A percentile compares a stretch with the other conserved stretches of the same genome.
phyloP scores from a whole-genome alignment of 192 early-diverging fungal genomes.

The Dissophora ornata region DNA sequence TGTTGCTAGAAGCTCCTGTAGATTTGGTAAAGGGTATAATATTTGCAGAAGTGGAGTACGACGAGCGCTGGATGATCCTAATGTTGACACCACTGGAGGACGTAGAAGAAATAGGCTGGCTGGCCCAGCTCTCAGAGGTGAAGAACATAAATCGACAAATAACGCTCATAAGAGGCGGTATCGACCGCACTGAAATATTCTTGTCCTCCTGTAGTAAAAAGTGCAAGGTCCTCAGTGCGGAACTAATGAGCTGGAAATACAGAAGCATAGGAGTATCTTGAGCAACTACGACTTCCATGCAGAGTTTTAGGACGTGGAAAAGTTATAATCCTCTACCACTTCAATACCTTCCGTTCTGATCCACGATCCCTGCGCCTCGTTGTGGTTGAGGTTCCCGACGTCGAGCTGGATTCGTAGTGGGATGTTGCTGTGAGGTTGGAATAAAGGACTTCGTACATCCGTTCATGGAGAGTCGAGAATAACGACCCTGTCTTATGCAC shows the following conservation, averaged over 20 bases:
- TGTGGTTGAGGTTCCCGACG: not conserved
- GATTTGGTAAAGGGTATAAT: conserved; percentile 4
- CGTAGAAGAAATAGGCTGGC: not conserved
- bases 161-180: conserved; percentile 59
- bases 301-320: too few relatives aligned
- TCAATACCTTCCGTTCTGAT: conserved; percentile 37
- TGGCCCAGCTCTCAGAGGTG: conserved; percentile 37
- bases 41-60: conserved; percentile 12
- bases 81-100: conserved; percentile 5
- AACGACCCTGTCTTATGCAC: conserved; percentile 70
- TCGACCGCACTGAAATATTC: conserved; percentile 49
- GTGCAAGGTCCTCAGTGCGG: conserved; percentile 65
- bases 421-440: conserved; percentile 51
- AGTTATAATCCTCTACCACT: too few relatives aligned
- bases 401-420: conserved; percentile 7
- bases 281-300: too few relatives aligned
- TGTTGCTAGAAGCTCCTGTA: not conserved
- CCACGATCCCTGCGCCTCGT: conserved; percentile 21
- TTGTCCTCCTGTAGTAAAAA: conserved; percentile 65
- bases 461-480: conserved; percentile 54
- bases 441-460: conserved; percentile 63
- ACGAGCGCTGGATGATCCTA: conserved; percentile 29
- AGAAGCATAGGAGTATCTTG: too few relatives aligned
- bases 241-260: conserved; percentile 59
- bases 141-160: conserved; percentile 64